phyloP scores from a whole-genome alignment of 305 asterid species.

The Fraxinus velutina region DNA sequence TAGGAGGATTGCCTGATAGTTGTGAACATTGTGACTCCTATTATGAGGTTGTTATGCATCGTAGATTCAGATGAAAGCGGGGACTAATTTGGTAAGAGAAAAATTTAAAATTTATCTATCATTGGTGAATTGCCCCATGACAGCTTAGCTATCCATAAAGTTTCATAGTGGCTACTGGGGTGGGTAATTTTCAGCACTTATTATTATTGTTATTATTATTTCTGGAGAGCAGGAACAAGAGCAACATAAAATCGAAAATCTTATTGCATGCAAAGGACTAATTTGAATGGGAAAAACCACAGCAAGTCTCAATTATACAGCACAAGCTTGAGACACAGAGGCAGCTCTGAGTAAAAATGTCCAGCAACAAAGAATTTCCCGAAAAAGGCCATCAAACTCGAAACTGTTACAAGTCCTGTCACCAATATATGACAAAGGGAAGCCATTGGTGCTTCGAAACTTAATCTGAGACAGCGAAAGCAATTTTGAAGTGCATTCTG shows the following conservation, averaged over 20 bases:
- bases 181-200: background rate
- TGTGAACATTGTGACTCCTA: background rate
- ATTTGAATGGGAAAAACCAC: background rate
- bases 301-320: background rate
- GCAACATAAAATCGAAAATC: background rate
- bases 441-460: conserved; percentile 16
- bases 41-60: background rate
- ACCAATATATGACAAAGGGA: background rate
- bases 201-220: conserved; percentile 28
- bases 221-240: background rate
- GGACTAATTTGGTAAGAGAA: background rate
- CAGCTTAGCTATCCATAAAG: background rate
- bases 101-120: conserved; percentile 21
- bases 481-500: background rate
- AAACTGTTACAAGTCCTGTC: background rate
- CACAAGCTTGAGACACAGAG: background rate
- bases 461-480: conserved; percentile 24
- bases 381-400: conserved; percentile 8
- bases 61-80: background rate
- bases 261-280: background rate
- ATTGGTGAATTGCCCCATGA: background rate
- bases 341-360: background rate
- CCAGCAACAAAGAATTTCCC: conserved; percentile 23
- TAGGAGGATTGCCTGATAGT: background rate
- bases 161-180: background rate